Percentiles rank a stretch among this genome's conserved stretches.
These are phyloP conservation scores for Podospora pseudocomata DNA, from an alignment of 495 filamentous ascomycete genomes.

Conservation along the genomic window DNA sequence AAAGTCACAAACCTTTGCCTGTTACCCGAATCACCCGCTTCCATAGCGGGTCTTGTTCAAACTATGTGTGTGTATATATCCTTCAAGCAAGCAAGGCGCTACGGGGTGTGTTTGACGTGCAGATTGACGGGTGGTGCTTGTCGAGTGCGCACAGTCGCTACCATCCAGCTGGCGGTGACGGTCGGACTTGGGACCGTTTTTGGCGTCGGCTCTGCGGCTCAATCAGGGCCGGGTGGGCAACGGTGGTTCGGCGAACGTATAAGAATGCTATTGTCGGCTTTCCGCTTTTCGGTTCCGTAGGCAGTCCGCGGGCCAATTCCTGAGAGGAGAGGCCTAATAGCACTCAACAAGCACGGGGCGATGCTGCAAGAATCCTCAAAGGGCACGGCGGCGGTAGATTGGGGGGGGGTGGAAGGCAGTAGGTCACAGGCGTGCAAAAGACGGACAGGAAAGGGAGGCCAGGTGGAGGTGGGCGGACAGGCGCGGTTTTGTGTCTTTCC, in stretches of 20 bases:
- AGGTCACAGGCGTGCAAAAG: not conserved
- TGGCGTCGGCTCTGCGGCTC: not conserved
- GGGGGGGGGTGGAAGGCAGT: not conserved
- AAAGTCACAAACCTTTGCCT: slow-evolving; percentile 47
- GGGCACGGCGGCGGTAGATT: not conserved
- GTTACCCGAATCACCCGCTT: slow-evolving; percentile 47
- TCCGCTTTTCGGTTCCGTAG: not conserved
- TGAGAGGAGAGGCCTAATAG: slow-evolving; percentile 7
- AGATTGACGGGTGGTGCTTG: not conserved
- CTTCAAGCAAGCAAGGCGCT: slow-evolving; percentile 8
- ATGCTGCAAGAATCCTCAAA: slow-evolving; percentile 3
- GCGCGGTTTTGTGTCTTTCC: slow-evolving; percentile 25
- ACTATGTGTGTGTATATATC: slow-evolving; percentile 6
- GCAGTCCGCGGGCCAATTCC: not conserved
- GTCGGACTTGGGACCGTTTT: not conserved
- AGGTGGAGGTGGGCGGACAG: slow-evolving; percentile 12
- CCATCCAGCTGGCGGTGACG: not conserved
- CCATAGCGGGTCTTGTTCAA: slow-evolving; percentile 45
- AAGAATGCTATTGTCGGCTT: slow-evolving; percentile 2
- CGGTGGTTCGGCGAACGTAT: not conserved
- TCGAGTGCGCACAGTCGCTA: not conserved
- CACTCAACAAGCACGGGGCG: slow-evolving; percentile 2
- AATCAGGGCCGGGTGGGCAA: not conserved
- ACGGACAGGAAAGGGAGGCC: not conserved
- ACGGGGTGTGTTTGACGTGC: not conserved